Base-by-base conservation (phyloP, 805 yeast genomes). In the Clavispora phyllophila region DNA sequence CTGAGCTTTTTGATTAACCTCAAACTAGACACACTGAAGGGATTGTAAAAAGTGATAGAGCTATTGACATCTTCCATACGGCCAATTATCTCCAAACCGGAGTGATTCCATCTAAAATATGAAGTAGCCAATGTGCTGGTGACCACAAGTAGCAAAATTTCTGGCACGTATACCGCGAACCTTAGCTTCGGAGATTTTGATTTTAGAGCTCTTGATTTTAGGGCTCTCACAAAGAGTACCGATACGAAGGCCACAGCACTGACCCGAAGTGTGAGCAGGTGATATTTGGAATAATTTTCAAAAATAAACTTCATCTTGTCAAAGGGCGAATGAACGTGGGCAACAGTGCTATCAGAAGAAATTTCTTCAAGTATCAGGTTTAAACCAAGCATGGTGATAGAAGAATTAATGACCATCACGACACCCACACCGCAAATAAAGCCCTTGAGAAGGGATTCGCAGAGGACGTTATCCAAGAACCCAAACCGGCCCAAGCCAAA, bases 121-220 rank as follows among this genome's bases (percentile, higher is more conserved):
- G 61, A 57, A 8, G 86, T 78, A 7, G 84, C 56, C 3, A 77
- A 42, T 0, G 90, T 79, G 0, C 84, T 70, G 0, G 78, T 54
- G 0, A 80, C 65, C 1, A 91, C 89, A n/a, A 85, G 84, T 4
- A 84, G 53, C 44, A 91, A 66, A 29, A 91, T 90, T 50, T 91
- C 98, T 0, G 99, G 98, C 25, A 93, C 61, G 46, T 84, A 85
- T 0, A 81, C 72, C 9, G 79, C 72, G 44, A 69, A 63, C 28
- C 70, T 45, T 42, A 43, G 47, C 10, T 39, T 51, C 15, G 44
- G 47, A 5, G 41, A 39, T 12, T 41, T 44, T n/a, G 54, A 52
- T 22, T 47, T 58, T 4, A 55, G 44, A 3, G 62, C 63, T 39
- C 60, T 51, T 23, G 70, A 53, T 50, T 64, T 66, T 42, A 68